Percentiles rank a stretch among this genome's conserved stretches.
phyloP scores from a whole-genome alignment of 805 yeast genomes.

The Teunomyces cretensis region DNA sequence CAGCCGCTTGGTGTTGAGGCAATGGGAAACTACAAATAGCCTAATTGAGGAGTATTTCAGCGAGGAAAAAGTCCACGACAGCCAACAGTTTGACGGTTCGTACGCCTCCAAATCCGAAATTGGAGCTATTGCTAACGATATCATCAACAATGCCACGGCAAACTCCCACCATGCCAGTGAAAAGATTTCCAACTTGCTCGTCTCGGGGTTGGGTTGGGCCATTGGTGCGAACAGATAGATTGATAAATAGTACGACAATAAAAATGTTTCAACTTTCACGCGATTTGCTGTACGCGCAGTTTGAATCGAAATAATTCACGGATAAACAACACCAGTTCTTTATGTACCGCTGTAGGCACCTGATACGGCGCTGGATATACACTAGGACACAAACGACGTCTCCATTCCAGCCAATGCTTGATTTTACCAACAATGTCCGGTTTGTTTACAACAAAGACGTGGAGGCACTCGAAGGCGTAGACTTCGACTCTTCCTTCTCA shows the following conservation, averaged over 20 bases:
- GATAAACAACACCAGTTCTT: neutral
- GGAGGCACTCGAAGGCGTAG: constrained; percentile 5
- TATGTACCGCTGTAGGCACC: constrained; percentile 1
- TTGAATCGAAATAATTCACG: neutral
- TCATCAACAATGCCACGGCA: constrained; percentile 30
- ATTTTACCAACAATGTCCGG: neutral
- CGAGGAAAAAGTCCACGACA: constrained; percentile 3
- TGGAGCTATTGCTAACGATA: constrained; percentile 24
- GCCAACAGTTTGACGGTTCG: constrained; percentile 6
- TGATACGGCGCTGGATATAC: constrained; percentile 3
- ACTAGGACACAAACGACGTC: neutral
- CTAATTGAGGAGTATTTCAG: constrained; percentile 25
- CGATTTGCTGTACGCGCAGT: neutral
- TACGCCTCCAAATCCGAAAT: constrained; percentile 7
- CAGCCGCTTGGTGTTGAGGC: constrained; percentile 53
- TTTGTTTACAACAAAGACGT: neutral
- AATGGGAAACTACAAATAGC: constrained; percentile 56
- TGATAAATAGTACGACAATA: neutral
- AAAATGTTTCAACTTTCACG: neutral
- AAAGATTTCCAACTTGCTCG: constrained; percentile 50
- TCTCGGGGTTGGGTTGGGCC: constrained; percentile 63
- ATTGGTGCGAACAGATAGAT: constrained; percentile 46
- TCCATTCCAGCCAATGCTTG: neutral
- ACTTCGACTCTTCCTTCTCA: constrained; percentile 10
- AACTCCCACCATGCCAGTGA: constrained; percentile 40